Evolutionary conservation across 352 stramenopile species (phyloP).

Genomic region (Globisporangium apiculatum): DNA sequence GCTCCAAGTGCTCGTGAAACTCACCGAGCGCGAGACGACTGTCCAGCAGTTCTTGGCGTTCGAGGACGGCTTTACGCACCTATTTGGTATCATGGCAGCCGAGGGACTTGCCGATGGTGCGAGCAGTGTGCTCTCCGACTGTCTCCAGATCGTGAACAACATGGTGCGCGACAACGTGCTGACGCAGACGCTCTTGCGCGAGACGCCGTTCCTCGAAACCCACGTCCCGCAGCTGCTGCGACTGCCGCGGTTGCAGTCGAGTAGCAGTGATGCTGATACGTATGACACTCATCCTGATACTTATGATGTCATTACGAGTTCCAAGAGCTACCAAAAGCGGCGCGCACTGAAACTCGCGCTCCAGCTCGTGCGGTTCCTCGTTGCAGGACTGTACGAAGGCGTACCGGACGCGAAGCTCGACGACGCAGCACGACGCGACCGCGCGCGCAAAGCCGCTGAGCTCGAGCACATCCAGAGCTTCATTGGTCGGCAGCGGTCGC

Average conservation of each 20-base stretch:
- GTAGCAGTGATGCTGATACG: slow-evolving; percentile 11
- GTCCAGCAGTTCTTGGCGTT: slow-evolving; percentile 79
- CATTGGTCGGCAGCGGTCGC: slow-evolving; percentile 40
- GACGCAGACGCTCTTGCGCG: slow-evolving; percentile 66
- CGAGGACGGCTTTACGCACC: slow-evolving; percentile 65
- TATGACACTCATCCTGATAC: not conserved
- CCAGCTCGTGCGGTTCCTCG: slow-evolving; percentile 61
- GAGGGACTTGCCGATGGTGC: slow-evolving; percentile 39
- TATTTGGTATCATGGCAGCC: slow-evolving; percentile 73
- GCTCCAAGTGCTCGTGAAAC: slow-evolving; percentile 55
- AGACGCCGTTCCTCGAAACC: slow-evolving; percentile 46
- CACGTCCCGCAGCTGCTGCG: slow-evolving; percentile 46
- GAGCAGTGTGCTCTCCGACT: slow-evolving; percentile 57
- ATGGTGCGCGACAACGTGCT: slow-evolving; percentile 75
- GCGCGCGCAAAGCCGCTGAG: slow-evolving; percentile 34
- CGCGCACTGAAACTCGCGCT: slow-evolving; percentile 50
- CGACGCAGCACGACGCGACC: slow-evolving; percentile 47
- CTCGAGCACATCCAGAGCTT: slow-evolving; percentile 50
- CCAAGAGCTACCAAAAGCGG: slow-evolving; percentile 34
- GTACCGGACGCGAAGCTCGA: slow-evolving; percentile 32
- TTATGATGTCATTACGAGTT: not conserved
- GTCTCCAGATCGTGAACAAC: slow-evolving; percentile 74
- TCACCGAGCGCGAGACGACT: slow-evolving; percentile 61
- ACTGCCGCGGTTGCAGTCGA: slow-evolving; percentile 16
- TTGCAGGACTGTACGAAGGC: slow-evolving; percentile 52